A percentile compares a stretch with the other conserved stretches of the same genome.
Conservation (phyloP, 805 yeast species). For the Metschnikowia drakensbergensis region DNA sequence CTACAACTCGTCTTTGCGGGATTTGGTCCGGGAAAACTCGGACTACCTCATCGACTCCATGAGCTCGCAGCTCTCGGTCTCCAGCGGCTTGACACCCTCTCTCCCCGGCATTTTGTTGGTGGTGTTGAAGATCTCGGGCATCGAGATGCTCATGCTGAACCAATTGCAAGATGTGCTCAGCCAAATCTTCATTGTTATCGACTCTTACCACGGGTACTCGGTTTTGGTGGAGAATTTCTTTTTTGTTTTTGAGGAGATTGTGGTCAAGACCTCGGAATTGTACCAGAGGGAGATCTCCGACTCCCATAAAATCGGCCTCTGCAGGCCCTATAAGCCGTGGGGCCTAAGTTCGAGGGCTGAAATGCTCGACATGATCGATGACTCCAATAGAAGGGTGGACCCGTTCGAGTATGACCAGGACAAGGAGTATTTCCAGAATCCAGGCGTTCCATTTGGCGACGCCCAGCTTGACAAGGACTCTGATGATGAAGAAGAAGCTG, state of each 20-base stretch:
- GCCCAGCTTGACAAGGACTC: conserved; percentile 8
- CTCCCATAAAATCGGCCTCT: not conserved
- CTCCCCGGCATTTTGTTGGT: conserved; percentile 67
- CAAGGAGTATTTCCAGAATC: conserved; percentile 38
- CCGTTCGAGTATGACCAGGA: conserved; percentile 31
- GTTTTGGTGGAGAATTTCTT: conserved; percentile 71
- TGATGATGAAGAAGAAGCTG: conserved; percentile 28
- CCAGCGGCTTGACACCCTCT: conserved; percentile 65
- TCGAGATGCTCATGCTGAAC: conserved; percentile 47
- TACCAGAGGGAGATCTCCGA: conserved; percentile 22
- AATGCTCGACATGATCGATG: conserved; percentile 42
- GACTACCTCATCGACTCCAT: conserved; percentile 80
- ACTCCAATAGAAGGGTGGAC: conserved; percentile 26
- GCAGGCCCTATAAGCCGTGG: conserved; percentile 48
- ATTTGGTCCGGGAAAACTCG: conserved; percentile 59
- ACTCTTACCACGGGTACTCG: conserved; percentile 79
- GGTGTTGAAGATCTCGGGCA: conserved; percentile 67
- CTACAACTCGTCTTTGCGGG: conserved; percentile 49
- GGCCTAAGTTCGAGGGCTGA: conserved; percentile 48
- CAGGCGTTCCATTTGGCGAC: conserved; percentile 33
- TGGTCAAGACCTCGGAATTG: conserved; percentile 42
- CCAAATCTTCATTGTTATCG: conserved; percentile 72
- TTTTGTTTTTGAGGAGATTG: conserved; percentile 59
- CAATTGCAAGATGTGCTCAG: conserved; percentile 71
- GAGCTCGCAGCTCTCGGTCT: conserved; percentile 64